Percentiles rank a stretch among this genome's conserved stretches.
phyloP scores from a whole-genome alignment of 768 basidiomycete genomes.

The Cyathus striatus region DNA sequence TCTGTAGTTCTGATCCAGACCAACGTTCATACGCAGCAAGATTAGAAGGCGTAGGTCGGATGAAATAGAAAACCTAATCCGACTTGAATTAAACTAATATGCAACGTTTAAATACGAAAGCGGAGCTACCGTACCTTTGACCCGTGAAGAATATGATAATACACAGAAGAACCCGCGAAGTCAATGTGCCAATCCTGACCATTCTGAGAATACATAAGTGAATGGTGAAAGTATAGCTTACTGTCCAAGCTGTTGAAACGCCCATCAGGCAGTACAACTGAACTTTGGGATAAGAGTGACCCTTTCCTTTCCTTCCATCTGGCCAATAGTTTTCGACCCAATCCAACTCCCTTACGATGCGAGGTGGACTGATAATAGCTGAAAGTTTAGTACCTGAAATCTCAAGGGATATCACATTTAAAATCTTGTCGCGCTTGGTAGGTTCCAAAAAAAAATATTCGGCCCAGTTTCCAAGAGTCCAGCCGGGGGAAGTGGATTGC shows the following conservation, averaged over 20 bases:
- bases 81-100: background rate
- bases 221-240: conserved; percentile 28
- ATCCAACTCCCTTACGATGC: conserved; percentile 82
- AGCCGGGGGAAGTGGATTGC: conserved; percentile 79
- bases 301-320: conserved; percentile 62
- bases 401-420: conserved; percentile 94
- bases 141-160: conserved; percentile 88
- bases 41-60: conserved; percentile 82
- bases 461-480: conserved; percentile 90
- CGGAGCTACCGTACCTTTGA: conserved; percentile 64
- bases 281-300: conserved; percentile 84
- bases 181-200: conserved; percentile 95
- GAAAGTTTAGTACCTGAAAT: conserved; percentile 83
- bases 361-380: conserved; percentile 76
- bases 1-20: conserved; percentile 90
- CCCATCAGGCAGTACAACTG: conserved; percentile 98
- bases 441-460: conserved; percentile 75
- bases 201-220: background rate
- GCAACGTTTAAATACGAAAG: background rate
- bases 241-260: conserved; percentile 90
- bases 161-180: conserved; percentile 97
- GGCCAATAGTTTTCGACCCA: conserved; percentile 99
- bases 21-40: conserved; percentile 88
- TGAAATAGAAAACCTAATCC: conserved; percentile 89
- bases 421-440: conserved; percentile 73